Base-by-base conservation (phyloP, 768 basidiomycete species). In the Boletus speciosus region DNA sequence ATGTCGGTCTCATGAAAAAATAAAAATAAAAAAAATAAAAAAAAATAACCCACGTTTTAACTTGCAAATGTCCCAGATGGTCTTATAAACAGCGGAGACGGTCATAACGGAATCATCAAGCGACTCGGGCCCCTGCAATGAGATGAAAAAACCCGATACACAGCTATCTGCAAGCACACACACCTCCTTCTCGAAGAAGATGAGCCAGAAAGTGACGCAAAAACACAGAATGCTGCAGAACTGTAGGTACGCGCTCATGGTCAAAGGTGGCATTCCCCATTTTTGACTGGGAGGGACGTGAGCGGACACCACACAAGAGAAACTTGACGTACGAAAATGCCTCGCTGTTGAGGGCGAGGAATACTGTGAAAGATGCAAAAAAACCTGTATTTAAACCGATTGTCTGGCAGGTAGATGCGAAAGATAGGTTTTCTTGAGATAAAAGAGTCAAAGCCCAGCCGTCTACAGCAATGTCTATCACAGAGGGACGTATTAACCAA, bases 361-460 rank as follows among this genome's bases (percentile, higher is more conserved):
- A 98, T 6, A 98, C 93, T 8, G 97, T 99, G 67, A 97, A 98
- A 2, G 93, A 94, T 31, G 94, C 81, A 65, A 98, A 95, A 71
- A 87, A 98, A 6, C 97, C 97, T 1, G 91, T 90, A 62, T 96
- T 98, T 25, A 99, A 78, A 12, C 97, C 97, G 56, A 98, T 92
- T 1, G 97, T 98, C 71, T 99, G 97, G 54, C 96, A 98, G 7
- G 95, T 98, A 16, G 94, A 97, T 4, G 97, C 97, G 65, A 95
- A 99, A 16, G 95, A 93, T 36, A 98, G 73, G 66, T 94, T 95
- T 59, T 93, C 93, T 56, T 91, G 85, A 2, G 96, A 98, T 44
- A 99, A 83, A 34, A 85, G 79, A 5, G 90, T 93, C 51, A 89
- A 78, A 19, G 85, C 89, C 88, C 88, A 90, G 31, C 92, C 96